Evolutionary conservation across 2,329 filamentous ascomycete genomes (phyloP).

Genomic region (Fusarium albidum): DNA sequence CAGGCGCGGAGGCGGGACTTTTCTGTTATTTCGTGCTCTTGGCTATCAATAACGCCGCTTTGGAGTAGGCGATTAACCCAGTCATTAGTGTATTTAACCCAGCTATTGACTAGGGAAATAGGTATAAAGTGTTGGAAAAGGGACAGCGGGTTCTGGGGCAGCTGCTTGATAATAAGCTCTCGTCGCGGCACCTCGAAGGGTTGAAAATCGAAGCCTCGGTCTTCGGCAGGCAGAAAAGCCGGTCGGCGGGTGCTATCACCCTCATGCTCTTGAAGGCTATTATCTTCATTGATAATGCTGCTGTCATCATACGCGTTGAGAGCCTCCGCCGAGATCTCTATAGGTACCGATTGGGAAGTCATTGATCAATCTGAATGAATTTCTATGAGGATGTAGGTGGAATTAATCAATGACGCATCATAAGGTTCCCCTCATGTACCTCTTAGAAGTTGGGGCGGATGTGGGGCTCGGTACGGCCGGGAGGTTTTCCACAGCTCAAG

Average conservation of each 20-base stretch:
- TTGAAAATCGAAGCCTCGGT: background rate
- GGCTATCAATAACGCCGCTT: background rate
- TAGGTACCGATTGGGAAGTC: background rate
- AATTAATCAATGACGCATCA: background rate
- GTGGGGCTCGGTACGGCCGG: too few species aligned
- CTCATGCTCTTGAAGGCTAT: too few species aligned
- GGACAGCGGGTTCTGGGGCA: background rate
- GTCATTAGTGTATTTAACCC: conserved; percentile 8
- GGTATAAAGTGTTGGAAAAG: conserved; percentile 14
- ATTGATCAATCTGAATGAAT: background rate
- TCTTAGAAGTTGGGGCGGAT: too few species aligned
- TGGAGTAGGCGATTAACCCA: background rate
- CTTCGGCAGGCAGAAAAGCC: background rate
- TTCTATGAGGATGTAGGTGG: background rate
- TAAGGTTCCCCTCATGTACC: background rate
- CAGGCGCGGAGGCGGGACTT: background rate
- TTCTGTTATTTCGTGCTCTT: background rate
- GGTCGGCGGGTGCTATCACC: too few species aligned
- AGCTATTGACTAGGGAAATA: conserved; percentile 1
- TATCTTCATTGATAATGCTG: too few species aligned
- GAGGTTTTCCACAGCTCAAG: too few species aligned
- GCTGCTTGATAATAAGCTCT: background rate
- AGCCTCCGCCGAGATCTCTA: too few species aligned
- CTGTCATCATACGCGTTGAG: background rate
- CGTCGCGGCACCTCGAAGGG: background rate